phyloP scores from a whole-genome alignment of 768 basidiomycete genomes.

The Podaxis sp. region DNA sequence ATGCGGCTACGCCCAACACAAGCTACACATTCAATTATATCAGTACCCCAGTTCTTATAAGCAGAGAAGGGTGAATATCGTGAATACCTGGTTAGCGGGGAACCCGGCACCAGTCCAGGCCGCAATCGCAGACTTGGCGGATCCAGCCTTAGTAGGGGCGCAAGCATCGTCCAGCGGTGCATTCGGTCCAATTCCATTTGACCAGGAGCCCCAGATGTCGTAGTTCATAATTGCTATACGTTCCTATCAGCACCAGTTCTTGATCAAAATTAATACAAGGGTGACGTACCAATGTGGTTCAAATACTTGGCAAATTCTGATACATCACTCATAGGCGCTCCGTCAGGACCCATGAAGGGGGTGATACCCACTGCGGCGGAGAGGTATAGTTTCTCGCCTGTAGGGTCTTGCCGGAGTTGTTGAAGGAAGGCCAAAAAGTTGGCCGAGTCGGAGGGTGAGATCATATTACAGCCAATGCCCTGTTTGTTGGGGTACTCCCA shows the following conservation, averaged over 20 bases:
- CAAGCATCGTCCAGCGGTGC: constrained; percentile 80
- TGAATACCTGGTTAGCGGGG: constrained; percentile 45
- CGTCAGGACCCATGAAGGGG: constrained; percentile 45
- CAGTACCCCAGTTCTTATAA: neutral
- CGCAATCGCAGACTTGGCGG: constrained; percentile 67
- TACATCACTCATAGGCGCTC: constrained; percentile 62
- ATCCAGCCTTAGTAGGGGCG: constrained; percentile 54
- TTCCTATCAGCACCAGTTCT: neutral
- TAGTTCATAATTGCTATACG: constrained; percentile 60
- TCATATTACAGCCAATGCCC: constrained; percentile 67
- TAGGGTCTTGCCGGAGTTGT: constrained; percentile 55
- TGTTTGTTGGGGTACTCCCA: constrained; percentile 81
- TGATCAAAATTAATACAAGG: neutral
- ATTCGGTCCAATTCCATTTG: constrained; percentile 70
- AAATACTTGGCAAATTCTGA: constrained; percentile 68
- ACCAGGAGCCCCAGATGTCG: constrained; percentile 53
- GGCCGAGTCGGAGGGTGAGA: constrained; percentile 55
- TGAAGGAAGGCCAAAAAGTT: constrained; percentile 81
- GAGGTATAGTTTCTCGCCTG: constrained; percentile 53
- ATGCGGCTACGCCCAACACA: constrained; percentile 77
- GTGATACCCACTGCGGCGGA: constrained; percentile 38
- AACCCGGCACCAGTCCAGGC: constrained; percentile 79
- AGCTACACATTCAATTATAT: constrained; percentile 36
- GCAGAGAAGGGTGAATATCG: neutral
- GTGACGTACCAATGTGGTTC: constrained; percentile 34